phyloP scores from a whole-genome alignment of 495 filamentous ascomycete genomes.

The Trichoderma reesei region DNA sequence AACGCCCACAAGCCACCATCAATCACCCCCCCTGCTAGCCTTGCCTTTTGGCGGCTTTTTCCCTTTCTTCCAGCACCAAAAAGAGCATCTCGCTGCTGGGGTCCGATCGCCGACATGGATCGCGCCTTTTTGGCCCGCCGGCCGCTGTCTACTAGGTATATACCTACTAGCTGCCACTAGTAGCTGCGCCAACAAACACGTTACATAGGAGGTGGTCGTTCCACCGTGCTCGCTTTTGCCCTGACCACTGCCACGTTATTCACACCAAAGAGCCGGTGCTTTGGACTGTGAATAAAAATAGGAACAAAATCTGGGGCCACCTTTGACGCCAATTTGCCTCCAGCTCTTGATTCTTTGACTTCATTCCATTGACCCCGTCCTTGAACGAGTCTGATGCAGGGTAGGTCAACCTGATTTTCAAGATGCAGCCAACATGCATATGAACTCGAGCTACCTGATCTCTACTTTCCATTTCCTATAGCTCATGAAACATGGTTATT shows the following conservation, averaged over 20 bases:
- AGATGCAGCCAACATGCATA: not conserved
- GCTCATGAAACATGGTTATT: too few relatives aligned
- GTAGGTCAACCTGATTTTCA: not conserved
- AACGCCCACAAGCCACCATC: not conserved
- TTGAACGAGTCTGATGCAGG: not conserved
- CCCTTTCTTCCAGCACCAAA: too few relatives aligned
- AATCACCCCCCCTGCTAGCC: not conserved
- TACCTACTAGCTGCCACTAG: not conserved
- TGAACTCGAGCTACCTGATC: too few relatives aligned
- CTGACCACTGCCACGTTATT: not conserved
- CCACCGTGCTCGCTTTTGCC: not conserved
- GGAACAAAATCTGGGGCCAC: not conserved
- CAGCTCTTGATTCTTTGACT: not conserved
- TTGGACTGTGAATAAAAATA: not conserved
- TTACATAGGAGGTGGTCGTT: not conserved
- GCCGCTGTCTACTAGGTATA: too few relatives aligned
- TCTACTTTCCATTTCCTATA: too few relatives aligned
- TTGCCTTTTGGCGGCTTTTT: not conserved
- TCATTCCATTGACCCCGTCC: not conserved
- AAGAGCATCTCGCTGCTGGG: not conserved
- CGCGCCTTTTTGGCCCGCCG: not conserved
- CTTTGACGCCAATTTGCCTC: not conserved
- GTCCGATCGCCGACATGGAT: not conserved
- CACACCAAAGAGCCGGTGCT: too few relatives aligned
- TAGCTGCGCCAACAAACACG: not conserved